Evolutionary conservation across 495 filamentous ascomycete species (phyloP).

Genomic region (Saxophila tyrrhenica): DNA sequence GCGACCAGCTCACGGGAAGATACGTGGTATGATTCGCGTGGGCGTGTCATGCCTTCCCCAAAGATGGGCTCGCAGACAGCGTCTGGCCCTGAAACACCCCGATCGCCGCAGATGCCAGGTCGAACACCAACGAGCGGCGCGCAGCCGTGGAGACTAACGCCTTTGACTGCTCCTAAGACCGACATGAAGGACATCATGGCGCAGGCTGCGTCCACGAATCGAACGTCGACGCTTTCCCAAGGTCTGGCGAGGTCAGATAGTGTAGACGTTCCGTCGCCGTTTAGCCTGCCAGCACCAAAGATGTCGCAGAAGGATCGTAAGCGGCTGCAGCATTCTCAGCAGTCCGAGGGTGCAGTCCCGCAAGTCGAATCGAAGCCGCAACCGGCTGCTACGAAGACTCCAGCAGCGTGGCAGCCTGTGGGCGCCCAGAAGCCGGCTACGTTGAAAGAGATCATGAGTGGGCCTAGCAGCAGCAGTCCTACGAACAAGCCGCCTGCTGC

Average conservation of each 20-base stretch:
- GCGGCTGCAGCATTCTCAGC: constrained; percentile 51
- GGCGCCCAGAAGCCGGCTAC: constrained; percentile 22
- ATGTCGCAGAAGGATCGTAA: constrained; percentile 87
- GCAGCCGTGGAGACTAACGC: constrained; percentile 51
- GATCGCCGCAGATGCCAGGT: constrained; percentile 8
- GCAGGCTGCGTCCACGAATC: constrained; percentile 47
- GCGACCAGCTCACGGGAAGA: constrained; percentile 15
- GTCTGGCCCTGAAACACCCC: constrained; percentile 6
- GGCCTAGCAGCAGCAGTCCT: constrained; percentile 6
- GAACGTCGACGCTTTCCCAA: constrained; percentile 61
- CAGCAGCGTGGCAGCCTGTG: constrained; percentile 58
- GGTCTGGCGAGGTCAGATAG: constrained; percentile 37
- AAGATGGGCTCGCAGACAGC: constrained; percentile 10
- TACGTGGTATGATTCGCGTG: constrained; percentile 28
- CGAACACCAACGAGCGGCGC: constrained; percentile 15
- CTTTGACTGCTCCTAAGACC: constrained; percentile 50
- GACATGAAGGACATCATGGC: constrained; percentile 77
- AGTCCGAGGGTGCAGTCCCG: constrained; percentile 19
- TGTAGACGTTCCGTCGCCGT: background rate
- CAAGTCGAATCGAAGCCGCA: constrained; percentile 39
- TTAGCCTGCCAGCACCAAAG: constrained; percentile 34
- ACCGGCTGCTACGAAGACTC: constrained; percentile 35
- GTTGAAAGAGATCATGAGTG: constrained; percentile 31
- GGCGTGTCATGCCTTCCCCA: constrained; percentile 25
- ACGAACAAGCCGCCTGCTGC: constrained; percentile 21